Base-by-base conservation (phyloP, 176 grass and related monocot species). In the Panicum miliaceum region DNA sequence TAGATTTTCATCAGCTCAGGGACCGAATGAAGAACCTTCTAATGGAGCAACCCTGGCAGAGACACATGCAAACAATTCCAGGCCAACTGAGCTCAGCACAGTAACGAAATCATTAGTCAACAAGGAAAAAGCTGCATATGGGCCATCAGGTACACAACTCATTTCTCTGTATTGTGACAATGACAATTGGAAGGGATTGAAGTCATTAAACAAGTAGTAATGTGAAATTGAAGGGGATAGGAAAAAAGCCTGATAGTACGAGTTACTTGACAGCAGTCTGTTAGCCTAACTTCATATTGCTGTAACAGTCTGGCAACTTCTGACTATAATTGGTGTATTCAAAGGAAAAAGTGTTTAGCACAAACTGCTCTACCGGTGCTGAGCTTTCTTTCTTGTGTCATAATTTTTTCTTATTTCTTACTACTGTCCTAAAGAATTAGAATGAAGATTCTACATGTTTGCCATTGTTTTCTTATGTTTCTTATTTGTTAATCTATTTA, bases 81-180 rank as follows among this genome's bases (percentile, higher is more conserved):
- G 68, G 43, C 7, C 73, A 65, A 58, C 64, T 75, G 84, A 82
- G 59, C 65, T 53, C 18, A 34, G 61, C 15, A 35, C 50, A 54
- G 36, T 73, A 58, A 69, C 64, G 74, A 62, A 77, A 68, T 89
- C 57, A 8, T 75, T 68, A 71, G 22, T 48, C 16, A 63, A 72
- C 57, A 54, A 1, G 27, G 87, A 74, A 82, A 86, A 84, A 73
- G 16, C 42, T 78, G 58, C 53, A 38, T 56, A 66, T 22, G 4
- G 35, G 23, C 47, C 70, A 87, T 84, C 84, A 84, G 91, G 91
- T 87, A 82, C 74, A 35, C 41, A 40, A 38, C 71, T 48, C 50
- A 56, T 83, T 68, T 78, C 38, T 89, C 8, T 61, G 32, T 62
- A 51, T 48, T 82, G 25, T 35, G 81, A 71, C 71, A 77, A 22